phyloP scores from a whole-genome alignment of 768 basidiomycete genomes.

The Mycena metata region DNA sequence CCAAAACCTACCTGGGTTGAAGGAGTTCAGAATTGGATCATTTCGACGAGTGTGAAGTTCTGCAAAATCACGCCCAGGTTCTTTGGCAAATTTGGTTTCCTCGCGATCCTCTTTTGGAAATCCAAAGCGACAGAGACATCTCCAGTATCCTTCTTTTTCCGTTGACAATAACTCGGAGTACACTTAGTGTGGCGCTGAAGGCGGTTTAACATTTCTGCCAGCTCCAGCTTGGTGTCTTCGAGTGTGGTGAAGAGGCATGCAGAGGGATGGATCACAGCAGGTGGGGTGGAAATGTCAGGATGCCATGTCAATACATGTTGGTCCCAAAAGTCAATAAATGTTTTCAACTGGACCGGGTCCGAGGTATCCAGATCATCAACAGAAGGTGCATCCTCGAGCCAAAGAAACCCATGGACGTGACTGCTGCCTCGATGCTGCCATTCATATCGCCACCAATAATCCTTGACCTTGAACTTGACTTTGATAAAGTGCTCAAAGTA shows the following conservation, averaged over 20 bases:
- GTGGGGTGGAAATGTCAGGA: slow-evolving; percentile 24
- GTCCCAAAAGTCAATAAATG: slow-evolving; percentile 36
- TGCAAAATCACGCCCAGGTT: background rate
- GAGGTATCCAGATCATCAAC: slow-evolving; percentile 30
- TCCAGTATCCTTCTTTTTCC: slow-evolving; percentile 36
- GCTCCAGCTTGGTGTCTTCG: slow-evolving; percentile 41
- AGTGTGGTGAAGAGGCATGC: slow-evolving; percentile 26
- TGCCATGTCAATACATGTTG: slow-evolving; percentile 38
- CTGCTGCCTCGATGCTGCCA: slow-evolving; percentile 43
- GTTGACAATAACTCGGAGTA: slow-evolving; percentile 41
- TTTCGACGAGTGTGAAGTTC: slow-evolving; percentile 29
- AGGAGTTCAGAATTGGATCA: slow-evolving; percentile 41
- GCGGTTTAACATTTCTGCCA: slow-evolving; percentile 41
- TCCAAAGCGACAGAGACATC: slow-evolving; percentile 38
- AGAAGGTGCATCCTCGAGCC: slow-evolving; percentile 43
- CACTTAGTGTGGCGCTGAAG: slow-evolving; percentile 43
- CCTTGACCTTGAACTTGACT: slow-evolving; percentile 34
- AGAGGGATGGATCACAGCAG: slow-evolving; percentile 37
- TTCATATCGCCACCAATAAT: slow-evolving; percentile 43
- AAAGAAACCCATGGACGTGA: slow-evolving; percentile 46
- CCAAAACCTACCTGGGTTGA: no score
- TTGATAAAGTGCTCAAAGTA: slow-evolving; percentile 40
- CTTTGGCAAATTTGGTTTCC: background rate
- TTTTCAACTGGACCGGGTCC: slow-evolving; percentile 11
- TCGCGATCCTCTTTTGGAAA: slow-evolving; percentile 35